phyloP scores from a whole-genome alignment of 1,284 basidiomycete genomes.

The Ganoderma boninense region DNA sequence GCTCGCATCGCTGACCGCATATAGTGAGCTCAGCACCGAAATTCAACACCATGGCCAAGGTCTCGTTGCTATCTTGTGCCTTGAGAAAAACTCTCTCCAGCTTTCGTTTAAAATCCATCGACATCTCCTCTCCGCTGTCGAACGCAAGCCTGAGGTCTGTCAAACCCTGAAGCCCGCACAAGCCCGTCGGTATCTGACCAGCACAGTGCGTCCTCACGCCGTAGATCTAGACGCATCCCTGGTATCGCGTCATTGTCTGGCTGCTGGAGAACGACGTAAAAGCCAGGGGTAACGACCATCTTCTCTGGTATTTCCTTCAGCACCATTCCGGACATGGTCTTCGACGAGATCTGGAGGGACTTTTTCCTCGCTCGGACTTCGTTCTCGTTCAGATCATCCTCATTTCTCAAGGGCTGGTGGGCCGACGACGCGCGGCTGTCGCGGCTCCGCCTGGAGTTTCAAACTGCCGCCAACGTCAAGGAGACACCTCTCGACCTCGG shows the following conservation, averaged over 20 bases:
- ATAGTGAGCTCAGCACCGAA: neutral
- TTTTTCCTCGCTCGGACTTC: constrained; percentile 8
- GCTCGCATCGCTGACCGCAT: neutral
- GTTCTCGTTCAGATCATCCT: constrained; percentile 17
- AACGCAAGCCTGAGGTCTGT: neutral
- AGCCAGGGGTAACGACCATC: constrained; percentile 23
- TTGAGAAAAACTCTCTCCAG: neutral
- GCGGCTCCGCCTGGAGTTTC: constrained; percentile 12
- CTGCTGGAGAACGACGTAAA: constrained; percentile 22
- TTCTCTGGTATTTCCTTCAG: constrained; percentile 25
- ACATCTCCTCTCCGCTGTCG: neutral
- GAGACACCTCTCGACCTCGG: constrained; percentile 1
- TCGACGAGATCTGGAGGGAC: constrained; percentile 24
- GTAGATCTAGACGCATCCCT: constrained; percentile 5
- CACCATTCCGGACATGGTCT: neutral
- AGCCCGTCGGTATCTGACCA: constrained; percentile 16
- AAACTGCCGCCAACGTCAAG: neutral
- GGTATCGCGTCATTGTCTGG: constrained; percentile 16
- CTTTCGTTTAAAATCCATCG: neutral
- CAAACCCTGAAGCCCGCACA: neutral
- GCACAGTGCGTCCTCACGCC: constrained; percentile 14
- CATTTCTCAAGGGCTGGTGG: constrained; percentile 24
- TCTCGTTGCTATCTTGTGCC: constrained; percentile 15
- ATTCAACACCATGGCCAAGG: neutral
- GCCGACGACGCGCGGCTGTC: constrained; percentile 7